These are phyloP conservation scores for Boehmeria nivea DNA, from an alignment of 306 rosid genomes.

Conservation along the genomic window DNA sequence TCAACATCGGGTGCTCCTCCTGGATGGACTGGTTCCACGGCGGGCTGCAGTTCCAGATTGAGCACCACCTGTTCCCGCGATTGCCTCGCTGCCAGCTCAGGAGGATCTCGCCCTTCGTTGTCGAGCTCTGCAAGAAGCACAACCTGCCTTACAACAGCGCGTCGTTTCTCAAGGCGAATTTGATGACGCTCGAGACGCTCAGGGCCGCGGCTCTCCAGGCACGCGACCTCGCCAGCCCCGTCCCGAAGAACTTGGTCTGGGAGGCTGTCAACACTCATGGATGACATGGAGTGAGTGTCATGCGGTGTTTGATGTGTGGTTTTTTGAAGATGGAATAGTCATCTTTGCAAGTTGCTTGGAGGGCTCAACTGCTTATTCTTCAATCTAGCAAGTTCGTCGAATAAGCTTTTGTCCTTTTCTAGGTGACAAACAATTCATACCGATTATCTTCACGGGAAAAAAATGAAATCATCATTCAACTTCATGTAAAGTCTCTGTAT, in stretches of 20 bases:
- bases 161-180: constrained; percentile 64
- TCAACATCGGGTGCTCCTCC: constrained; percentile 38
- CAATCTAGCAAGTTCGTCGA: constrained; percentile 14
- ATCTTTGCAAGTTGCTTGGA: constrained; percentile 22
- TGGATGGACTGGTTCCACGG: constrained; percentile 97
- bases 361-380: constrained; percentile 29
- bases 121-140: constrained; percentile 59
- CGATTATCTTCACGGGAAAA: constrained; percentile 6
- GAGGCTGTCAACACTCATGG: constrained; percentile 76
- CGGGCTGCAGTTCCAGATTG: constrained; percentile 81
- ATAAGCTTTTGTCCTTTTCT: constrained; percentile 15
- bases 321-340: constrained; percentile 29
- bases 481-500: not conserved
- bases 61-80: constrained; percentile 67
- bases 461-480: no score
- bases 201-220: constrained; percentile 68
- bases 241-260: constrained; percentile 66
- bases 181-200: constrained; percentile 41
- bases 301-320: no score
- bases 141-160: constrained; percentile 50
- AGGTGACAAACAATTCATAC: constrained; percentile 20
- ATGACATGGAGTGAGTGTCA: constrained; percentile 22
- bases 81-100: constrained; percentile 46
- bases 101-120: constrained; percentile 52
- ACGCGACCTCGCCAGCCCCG: constrained; percentile 38